Conservation (phyloP, 805 yeast species). For the Hanseniaspora lachancei region DNA sequence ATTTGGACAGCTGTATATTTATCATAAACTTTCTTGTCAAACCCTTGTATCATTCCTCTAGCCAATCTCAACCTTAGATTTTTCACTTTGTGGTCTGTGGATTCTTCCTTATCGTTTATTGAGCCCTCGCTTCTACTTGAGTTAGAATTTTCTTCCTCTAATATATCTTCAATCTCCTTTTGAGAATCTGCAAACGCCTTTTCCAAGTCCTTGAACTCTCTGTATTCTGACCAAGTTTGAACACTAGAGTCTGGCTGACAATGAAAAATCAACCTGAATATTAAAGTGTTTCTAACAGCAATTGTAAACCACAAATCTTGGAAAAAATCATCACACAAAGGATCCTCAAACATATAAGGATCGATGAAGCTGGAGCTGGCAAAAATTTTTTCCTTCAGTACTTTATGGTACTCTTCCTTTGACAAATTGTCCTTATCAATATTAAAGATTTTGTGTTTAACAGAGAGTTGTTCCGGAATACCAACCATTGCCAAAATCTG, state of each 20-base stretch:
- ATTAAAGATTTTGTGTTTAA: neutral
- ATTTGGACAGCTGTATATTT: slow-evolving; percentile 65
- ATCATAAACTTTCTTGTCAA: slow-evolving; percentile 44
- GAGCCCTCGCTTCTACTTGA: neutral
- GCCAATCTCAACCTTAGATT: slow-evolving; percentile 24
- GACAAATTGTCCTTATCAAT: slow-evolving; percentile 15
- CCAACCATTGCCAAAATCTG: slow-evolving; percentile 20
- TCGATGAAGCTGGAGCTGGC: slow-evolving; percentile 44
- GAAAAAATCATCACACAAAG: slow-evolving; percentile 64
- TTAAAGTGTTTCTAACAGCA: slow-evolving; percentile 70
- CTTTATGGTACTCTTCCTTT: slow-evolving; percentile 13
- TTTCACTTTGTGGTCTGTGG: slow-evolving; percentile 2
- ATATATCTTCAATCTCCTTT: slow-evolving; percentile 21
- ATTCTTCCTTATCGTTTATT: neutral
- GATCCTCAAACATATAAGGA: slow-evolving; percentile 83
- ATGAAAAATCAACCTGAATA: slow-evolving; percentile 76
- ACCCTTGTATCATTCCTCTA: slow-evolving; percentile 24
- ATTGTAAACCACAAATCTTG: slow-evolving; percentile 75
- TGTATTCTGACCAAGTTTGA: slow-evolving; percentile 81
- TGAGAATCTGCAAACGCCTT: slow-evolving; percentile 38
- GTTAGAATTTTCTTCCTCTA: neutral
- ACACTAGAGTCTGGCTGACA: slow-evolving; percentile 92
- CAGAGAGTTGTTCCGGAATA: slow-evolving; percentile 11
- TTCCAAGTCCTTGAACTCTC: slow-evolving; percentile 46
- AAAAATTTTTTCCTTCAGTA: slow-evolving; percentile 18